Base-by-base conservation (phyloP, 495 filamentous ascomycete genomes). In the Neurospora sp. region DNA sequence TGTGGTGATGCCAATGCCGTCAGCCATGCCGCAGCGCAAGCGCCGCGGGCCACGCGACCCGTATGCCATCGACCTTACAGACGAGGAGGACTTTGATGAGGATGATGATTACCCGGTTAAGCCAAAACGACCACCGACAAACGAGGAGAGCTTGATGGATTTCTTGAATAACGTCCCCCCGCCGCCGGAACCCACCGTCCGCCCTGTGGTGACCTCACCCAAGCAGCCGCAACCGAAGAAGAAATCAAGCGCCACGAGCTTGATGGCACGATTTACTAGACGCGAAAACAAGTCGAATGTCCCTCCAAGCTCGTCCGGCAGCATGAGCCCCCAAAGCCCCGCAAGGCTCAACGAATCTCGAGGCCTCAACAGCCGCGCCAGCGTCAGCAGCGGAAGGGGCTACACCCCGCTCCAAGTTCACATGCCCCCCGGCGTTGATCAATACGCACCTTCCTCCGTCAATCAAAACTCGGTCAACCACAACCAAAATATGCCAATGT, bases 111-210 rank as follows among this genome's bases (percentile, higher is more conserved):
- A 78, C 6, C 81, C 79, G 4, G 69, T 78, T 20, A 75, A 80
- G 3, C 79, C 79, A 1, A 84, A 77, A 72, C 80, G 78, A 12
- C 78, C 79, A 39, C 78, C 79, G 16, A 82, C 82, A 18, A 80
- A 90, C 38, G 90, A 92, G 77, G 92, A 93, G 76, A 94, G 92
- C 77, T 80, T 98, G 69, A 88, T 93, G 40, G 96, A 99, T 76
- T 99, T 99, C 84, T 84, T 99, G 71, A 89, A 88, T 70, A 94
- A 88, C 76, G 90, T 88, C n/a, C 88, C 92, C 23, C 96, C 94
- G 16, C 94, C 96, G 3, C 82, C 86, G 18, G 82, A 83, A 74
- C 81, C 85, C 20, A 84, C 82, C 37, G 77, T 80, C 9, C 83
- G 85, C 69, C 81, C 71, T 20, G 82, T 83, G n/a, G 76, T 44